Evolutionary conservation across 306 rosid genomes (phyloP).

Genomic region (Leucaena leucocephala): DNA sequence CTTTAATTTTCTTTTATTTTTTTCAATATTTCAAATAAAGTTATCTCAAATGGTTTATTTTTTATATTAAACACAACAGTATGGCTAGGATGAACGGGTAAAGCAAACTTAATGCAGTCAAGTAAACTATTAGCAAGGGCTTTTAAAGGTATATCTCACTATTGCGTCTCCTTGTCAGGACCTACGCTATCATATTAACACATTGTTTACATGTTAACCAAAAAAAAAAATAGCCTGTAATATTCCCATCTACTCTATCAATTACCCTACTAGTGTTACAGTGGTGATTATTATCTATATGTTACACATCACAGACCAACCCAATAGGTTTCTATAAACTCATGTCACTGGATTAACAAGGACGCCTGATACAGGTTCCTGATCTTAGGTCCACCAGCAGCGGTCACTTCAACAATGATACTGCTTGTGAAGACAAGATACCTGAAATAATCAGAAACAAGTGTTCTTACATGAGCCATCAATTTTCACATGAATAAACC

Average conservation of each 20-base stretch:
- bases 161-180: not conserved
- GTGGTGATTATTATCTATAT: conserved; percentile 21
- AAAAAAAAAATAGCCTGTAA: not conserved
- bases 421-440: not conserved
- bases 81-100: too few species aligned
- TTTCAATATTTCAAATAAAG: too few species aligned
- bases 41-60: too few species aligned
- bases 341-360: conserved; percentile 1
- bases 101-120: too few species aligned
- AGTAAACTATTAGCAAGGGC: not conserved
- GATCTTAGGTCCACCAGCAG: conserved; percentile 5
- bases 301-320: not conserved
- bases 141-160: not conserved
- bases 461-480: conserved; percentile 11
- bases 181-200: not conserved
- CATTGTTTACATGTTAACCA: not conserved
- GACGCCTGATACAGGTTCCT: not conserved
- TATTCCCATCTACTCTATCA: conserved; percentile 24
- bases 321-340: not conserved
- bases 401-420: not conserved
- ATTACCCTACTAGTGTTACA: conserved; percentile 13
- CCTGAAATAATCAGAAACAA: conserved; percentile 23
- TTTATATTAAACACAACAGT: too few species aligned
- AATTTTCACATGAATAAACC: conserved; percentile 2
- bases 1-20: too few species aligned